A percentile compares a stretch with the other conserved stretches of the same genome.
phyloP scores from a whole-genome alignment of 2,329 filamentous ascomycete species.

The Ampelomyces quisqualis region DNA sequence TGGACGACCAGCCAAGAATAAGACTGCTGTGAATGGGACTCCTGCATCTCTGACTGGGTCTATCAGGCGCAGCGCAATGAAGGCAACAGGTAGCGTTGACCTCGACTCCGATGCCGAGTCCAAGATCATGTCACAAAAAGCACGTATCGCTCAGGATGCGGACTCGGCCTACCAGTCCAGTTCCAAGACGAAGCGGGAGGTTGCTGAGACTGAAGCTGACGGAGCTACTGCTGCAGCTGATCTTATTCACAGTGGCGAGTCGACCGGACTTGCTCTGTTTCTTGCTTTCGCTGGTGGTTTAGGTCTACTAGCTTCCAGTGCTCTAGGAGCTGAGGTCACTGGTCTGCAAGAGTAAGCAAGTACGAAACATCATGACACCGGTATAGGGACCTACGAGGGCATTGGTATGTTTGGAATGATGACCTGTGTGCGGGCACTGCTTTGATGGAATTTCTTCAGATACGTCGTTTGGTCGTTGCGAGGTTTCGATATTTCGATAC shows the following conservation, averaged over 20 bases:
- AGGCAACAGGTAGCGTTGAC: slow-evolving; percentile 14
- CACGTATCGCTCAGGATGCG: slow-evolving; percentile 19
- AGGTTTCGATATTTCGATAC: not conserved
- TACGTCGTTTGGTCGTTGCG: too few relatives aligned
- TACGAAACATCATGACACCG: too few relatives aligned
- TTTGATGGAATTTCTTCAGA: too few relatives aligned
- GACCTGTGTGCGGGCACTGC: too few relatives aligned
- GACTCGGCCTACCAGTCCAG: slow-evolving; percentile 31
- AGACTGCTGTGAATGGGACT: slow-evolving; percentile 13
- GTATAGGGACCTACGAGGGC: too few relatives aligned
- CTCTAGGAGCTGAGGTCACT: slow-evolving; percentile 41
- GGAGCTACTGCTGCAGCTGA: slow-evolving; percentile 29
- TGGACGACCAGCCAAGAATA: slow-evolving; percentile 32
- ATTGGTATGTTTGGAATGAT: too few relatives aligned
- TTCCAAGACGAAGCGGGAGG: slow-evolving; percentile 18
- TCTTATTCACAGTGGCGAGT: slow-evolving; percentile 36
- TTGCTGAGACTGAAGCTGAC: slow-evolving; percentile 34
- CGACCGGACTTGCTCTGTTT: slow-evolving; percentile 39
- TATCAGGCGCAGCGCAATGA: slow-evolving; percentile 24
- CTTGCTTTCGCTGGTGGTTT: slow-evolving; percentile 39
- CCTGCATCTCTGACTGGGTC: slow-evolving; percentile 12
- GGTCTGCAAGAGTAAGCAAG: slow-evolving; percentile 17
- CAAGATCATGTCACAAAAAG: slow-evolving; percentile 4
- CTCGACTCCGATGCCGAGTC: slow-evolving; percentile 27
- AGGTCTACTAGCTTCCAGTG: slow-evolving; percentile 35